phyloP scores from a whole-genome alignment of 2,329 filamentous ascomycete genomes.

The Fusarium sp. region DNA sequence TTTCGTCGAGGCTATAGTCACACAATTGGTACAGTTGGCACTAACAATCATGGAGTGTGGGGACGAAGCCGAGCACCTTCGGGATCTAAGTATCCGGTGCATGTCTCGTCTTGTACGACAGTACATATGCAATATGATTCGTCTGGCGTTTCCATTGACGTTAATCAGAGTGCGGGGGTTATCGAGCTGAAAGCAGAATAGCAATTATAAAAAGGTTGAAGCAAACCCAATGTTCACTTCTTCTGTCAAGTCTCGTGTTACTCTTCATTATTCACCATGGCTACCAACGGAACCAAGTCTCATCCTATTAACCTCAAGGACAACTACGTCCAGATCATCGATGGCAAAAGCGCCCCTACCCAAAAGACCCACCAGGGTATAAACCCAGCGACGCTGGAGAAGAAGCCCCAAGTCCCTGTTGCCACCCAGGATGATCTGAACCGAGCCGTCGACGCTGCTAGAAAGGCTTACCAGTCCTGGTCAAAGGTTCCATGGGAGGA shows the following conservation, averaged over 20 bases:
- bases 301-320: conserved; percentile 20
- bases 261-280: background rate
- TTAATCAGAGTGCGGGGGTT: conserved; percentile 16
- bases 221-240: background rate
- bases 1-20: conserved; percentile 2
- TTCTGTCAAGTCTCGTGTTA: background rate
- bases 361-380: conserved; percentile 30
- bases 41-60: background rate
- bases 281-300: conserved; percentile 13
- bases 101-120: background rate
- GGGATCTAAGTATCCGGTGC: conserved; percentile 1
- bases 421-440: conserved; percentile 40
- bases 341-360: conserved; percentile 30
- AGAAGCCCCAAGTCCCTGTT: conserved; percentile 44
- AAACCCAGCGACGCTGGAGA: conserved; percentile 46
- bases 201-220: background rate
- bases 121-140: conserved; percentile 1
- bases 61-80: background rate
- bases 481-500: conserved; percentile 39
- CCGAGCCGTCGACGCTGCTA: conserved; percentile 35
- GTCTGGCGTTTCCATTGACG: background rate
- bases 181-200: background rate
- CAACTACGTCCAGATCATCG: conserved; percentile 39
- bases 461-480: conserved; percentile 43
- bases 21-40: background rate